phyloP scores from a whole-genome alignment of 345 rosid species.

The Carallia brachiata region DNA sequence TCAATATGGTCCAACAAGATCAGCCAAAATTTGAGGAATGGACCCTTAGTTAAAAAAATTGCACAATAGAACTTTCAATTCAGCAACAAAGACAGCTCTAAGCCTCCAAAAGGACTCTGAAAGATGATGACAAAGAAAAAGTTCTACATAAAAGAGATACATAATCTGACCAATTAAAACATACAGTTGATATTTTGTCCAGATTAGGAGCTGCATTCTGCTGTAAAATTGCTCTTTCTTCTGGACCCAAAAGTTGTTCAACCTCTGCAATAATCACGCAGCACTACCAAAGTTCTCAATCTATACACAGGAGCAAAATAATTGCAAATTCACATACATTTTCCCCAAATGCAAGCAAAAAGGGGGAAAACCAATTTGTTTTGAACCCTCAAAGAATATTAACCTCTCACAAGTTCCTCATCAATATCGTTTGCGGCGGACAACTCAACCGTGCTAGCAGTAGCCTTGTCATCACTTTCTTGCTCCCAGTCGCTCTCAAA shows the following conservation, averaged over 20 bases:
- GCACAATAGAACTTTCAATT: slow-evolving; percentile 2
- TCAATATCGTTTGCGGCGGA: slow-evolving; percentile 24
- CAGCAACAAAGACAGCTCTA: slow-evolving; percentile 7
- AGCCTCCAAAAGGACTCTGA: no score
- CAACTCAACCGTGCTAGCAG: slow-evolving; percentile 16
- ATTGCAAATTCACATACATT: neutral
- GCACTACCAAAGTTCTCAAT: slow-evolving; percentile 4
- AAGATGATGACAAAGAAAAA: neutral
- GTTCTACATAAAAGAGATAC: neutral
- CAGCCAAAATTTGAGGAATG: neutral
- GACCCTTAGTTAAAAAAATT: neutral
- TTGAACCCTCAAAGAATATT: neutral
- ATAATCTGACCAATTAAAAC: slow-evolving; percentile 10
- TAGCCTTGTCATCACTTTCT: slow-evolving; percentile 1
- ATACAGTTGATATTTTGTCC: slow-evolving; percentile 43
- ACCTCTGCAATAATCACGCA: slow-evolving; percentile 51
- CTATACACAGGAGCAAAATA: slow-evolving; percentile 2
- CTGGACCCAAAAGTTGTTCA: slow-evolving; percentile 67
- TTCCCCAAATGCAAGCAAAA: neutral
- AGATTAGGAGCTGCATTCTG: slow-evolving; percentile 65
- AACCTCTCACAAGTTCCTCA: slow-evolving; percentile 50
- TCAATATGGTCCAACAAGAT: slow-evolving; percentile 1
- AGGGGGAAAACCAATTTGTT: neutral
- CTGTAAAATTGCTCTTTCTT: slow-evolving; percentile 63
- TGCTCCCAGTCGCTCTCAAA: slow-evolving; percentile 46